Evolutionary conservation across 2,329 filamentous ascomycete genomes (phyloP), one percentile per base, ranked within the genome.

Genomic region (Aureobasidium sp.): DNA sequence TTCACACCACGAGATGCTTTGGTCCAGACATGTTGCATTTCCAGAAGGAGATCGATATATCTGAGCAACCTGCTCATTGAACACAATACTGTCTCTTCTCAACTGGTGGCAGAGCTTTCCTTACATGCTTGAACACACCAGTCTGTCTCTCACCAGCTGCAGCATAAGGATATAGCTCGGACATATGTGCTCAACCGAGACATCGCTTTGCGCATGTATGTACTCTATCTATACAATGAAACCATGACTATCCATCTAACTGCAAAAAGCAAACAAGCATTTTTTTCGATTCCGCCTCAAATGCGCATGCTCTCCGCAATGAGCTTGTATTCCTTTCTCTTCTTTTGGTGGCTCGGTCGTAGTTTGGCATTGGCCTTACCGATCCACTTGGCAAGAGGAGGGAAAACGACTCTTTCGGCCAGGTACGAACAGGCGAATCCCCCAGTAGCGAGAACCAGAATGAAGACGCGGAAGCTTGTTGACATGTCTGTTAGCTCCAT

Each of bases 401-500:
- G 84, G 63, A 96, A 87, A 4, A 94, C 40, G 59, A 83, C 81
- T 60, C 81, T 81, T 74, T 99, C 93, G 3, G 84, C 83, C 7
- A 81, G 68, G 82, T 87, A 95, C 1, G 89, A 85, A 17, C 86
- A 65, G 0, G 74, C 73, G 60, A 97, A 84, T 61, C 89, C 91
- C 0, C 81, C 78, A 10, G 85, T 60, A 0, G 90, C 92, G 7
- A 97, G 74, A 0, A 76, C 75, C 2, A 96, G 69, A 38, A 97
- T 75, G 67, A 89, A 88, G 13, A 85, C 57, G 69, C 88, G 86
- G 74, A 95, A 99, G 55, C 81, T 77, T 66, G 78, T 75, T 38
- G 84, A 85, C 78, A 96, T 86, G 54, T 78, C 79, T 0, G 91
- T 97, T 62, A 99, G 77, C 71, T 97, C 84, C 92, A 99, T 99